Conservation (phyloP, 2,329 filamentous ascomycete species). For the Ascochyta clinopodiicola region DNA sequence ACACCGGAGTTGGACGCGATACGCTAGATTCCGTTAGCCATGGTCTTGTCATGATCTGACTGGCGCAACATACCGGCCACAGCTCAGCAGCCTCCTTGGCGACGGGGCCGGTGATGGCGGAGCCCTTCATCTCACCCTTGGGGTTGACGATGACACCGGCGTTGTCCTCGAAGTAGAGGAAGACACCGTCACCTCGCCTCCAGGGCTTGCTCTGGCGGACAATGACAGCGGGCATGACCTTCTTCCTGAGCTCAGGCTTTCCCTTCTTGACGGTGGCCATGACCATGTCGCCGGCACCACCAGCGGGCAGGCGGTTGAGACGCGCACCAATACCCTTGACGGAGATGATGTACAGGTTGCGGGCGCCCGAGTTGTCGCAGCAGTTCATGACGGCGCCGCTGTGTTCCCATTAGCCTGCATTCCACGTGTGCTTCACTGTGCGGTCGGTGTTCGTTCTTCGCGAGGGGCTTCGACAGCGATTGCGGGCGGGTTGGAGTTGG, state of each 20-base stretch:
- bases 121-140: conserved; percentile 99
- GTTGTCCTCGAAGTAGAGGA: conserved; percentile 99
- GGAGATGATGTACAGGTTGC: conserved; percentile 99
- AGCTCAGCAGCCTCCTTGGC: conserved; percentile 99
- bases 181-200: conserved; percentile 98
- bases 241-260: conserved; percentile 99
- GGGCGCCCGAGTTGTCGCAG: conserved; percentile 98
- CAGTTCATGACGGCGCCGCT: conserved; percentile 99
- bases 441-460: conserved; percentile 9
- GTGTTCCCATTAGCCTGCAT: conserved; percentile 42
- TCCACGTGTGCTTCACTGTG: conserved; percentile 17
- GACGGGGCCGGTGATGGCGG: conserved; percentile 97
- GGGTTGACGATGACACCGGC: conserved; percentile 99
- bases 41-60: neutral
- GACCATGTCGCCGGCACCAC: conserved; percentile 99
- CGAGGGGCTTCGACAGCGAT: conserved; percentile 15
- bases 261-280: conserved; percentile 99
- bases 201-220: conserved; percentile 99
- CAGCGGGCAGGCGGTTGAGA: conserved; percentile 95
- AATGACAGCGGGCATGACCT: conserved; percentile 99
- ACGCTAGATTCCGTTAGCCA: conserved; percentile 68
- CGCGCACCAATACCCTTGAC: conserved; percentile 98
- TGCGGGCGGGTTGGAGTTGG: conserved; percentile 20
- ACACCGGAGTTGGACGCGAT: conserved; percentile 99
- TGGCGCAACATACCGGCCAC: conserved; percentile 79